Base-by-base conservation (phyloP, 1,284 basidiomycete species). In the Malassezia dermatis region DNA sequence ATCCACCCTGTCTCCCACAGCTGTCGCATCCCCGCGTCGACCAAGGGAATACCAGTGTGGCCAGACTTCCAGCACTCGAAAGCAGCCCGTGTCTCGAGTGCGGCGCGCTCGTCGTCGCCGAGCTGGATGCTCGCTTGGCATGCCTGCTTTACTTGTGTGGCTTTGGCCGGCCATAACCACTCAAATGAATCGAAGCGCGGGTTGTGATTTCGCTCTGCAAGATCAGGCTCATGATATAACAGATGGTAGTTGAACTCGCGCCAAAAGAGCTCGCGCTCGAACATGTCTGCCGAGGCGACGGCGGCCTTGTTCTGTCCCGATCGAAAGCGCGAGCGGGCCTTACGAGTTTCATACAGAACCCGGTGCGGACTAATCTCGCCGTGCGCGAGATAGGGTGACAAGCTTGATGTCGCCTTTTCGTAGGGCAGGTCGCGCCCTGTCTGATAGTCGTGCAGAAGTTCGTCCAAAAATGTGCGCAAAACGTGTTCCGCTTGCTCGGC, bases 231-330 rank as follows among this genome's bases (percentile, higher is more conserved):
- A 31, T 53, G 52, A 17, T 43, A 53, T 21, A 53, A 12, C 7
- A 53, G 27, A 42, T 53, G 52, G 28, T 53, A 53, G 34, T 53
- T 47, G 27, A 53, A 53, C 27, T 53, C 52, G 28, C 52, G 52
- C 52, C 52, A 53, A 5, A 53, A 26, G n/a, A 53, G 8, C 21
- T 53, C 52, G 10, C 24, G 17, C 19, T 48, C 52, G 30, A 53
- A 53, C 17, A 34, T 45, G 15, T 48, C 17, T 1, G 41, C 23
- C 3, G 52, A 53, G 13, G 37, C 46, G 11, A 47, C 27, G 12
- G 35, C 44, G 2, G 28, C 17, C 15, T 41, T 48, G 28, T 45
- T 19, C 27, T 45, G 47, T 13, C 24, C 7, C 4, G 21, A 23
- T 11, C 27, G 23, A 7, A 47, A 24, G 6, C 30, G 27, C 12